A percentile compares a stretch with the other conserved stretches of the same genome.
phyloP scores from a whole-genome alignment of 805 yeast species.

The Maudiozyma serrabonitensis region DNA sequence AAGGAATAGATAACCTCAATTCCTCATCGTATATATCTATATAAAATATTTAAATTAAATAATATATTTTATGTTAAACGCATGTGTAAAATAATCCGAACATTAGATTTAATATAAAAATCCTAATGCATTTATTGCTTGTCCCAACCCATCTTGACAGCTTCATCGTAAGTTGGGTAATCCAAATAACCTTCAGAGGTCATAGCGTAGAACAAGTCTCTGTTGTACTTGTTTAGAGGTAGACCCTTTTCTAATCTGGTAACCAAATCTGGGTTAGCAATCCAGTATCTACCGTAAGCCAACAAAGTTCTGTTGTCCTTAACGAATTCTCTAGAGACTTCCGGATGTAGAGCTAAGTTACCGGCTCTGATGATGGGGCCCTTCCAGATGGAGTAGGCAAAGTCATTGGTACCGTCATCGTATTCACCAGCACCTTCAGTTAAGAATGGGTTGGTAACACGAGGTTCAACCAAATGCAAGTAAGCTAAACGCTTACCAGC shows the following conservation, averaged over 20 bases:
- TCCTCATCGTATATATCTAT: not conserved
- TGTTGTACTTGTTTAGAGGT: slow-evolving; percentile 36
- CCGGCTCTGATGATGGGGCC: slow-evolving; percentile 38
- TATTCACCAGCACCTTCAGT: slow-evolving; percentile 20
- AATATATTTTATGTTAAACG: not conserved
- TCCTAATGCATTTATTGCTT: slow-evolving; percentile 3
- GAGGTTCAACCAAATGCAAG: slow-evolving; percentile 39
- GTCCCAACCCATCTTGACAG: slow-evolving; percentile 12
- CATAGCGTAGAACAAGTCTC: slow-evolving; percentile 37
- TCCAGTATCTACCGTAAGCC: slow-evolving; percentile 38
- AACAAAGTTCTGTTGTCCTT: slow-evolving; percentile 36
- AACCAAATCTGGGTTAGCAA: slow-evolving; percentile 47
- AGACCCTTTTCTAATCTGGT: slow-evolving; percentile 33
- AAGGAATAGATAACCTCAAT: too few relatives aligned
- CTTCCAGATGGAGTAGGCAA: slow-evolving; percentile 35
- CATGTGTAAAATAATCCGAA: not conserved
- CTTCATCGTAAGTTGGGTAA: slow-evolving; percentile 31
- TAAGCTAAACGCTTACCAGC: slow-evolving; percentile 33
- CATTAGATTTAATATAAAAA: not conserved
- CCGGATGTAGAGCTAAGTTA: slow-evolving; percentile 23
- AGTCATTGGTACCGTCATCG: slow-evolving; percentile 29
- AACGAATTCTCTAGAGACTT: slow-evolving; percentile 24
- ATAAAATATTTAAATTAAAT: not conserved
- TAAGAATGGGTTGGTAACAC: slow-evolving; percentile 25
- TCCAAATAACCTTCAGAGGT: slow-evolving; percentile 35